Percentiles rank a stretch among this genome's conserved stretches.
phyloP scores from a whole-genome alignment of 345 rosid genomes.

The Euclidium syriacum region DNA sequence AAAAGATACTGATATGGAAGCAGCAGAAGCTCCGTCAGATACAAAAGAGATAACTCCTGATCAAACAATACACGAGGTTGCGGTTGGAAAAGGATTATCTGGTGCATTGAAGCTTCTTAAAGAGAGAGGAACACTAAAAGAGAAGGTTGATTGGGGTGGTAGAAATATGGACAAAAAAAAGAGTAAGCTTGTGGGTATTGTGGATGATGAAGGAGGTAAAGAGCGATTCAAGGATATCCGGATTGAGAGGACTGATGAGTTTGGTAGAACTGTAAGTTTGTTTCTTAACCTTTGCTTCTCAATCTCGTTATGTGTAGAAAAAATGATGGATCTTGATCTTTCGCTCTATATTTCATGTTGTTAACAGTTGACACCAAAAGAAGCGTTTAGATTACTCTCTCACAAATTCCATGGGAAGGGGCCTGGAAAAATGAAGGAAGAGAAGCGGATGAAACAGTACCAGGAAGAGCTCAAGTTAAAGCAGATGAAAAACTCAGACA shows the following conservation, averaged over 20 bases:
- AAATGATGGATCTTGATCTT: not conserved
- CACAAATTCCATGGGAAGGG: slow-evolving; percentile 98
- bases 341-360: slow-evolving; percentile 1
- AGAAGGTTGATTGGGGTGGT: slow-evolving; percentile 92
- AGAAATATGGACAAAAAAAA: slow-evolving; percentile 99
- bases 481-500: slow-evolving; percentile 98
- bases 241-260: slow-evolving; percentile 91
- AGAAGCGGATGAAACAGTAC: slow-evolving; percentile 87
- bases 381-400: slow-evolving; percentile 75
- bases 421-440: slow-evolving; percentile 98
- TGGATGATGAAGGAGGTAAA: slow-evolving; percentile 38
- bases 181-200: slow-evolving; percentile 89
- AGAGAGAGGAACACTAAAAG: slow-evolving; percentile 91
- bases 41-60: slow-evolving; percentile 66
- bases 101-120: slow-evolving; percentile 77
- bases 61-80: slow-evolving; percentile 76
- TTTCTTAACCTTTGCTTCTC: slow-evolving; percentile 12
- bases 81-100: slow-evolving; percentile 87
- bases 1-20: slow-evolving; percentile 45
- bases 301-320: not conserved
- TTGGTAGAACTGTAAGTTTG: slow-evolving; percentile 93
- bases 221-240: slow-evolving; percentile 67
- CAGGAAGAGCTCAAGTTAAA: slow-evolving; percentile 87
- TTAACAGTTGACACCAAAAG: slow-evolving; percentile 86
- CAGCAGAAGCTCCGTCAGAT: slow-evolving; percentile 41